Evolutionary conservation across 192 early-diverging fungal genomes (phyloP).

Genomic region (Coemansia sp.): DNA sequence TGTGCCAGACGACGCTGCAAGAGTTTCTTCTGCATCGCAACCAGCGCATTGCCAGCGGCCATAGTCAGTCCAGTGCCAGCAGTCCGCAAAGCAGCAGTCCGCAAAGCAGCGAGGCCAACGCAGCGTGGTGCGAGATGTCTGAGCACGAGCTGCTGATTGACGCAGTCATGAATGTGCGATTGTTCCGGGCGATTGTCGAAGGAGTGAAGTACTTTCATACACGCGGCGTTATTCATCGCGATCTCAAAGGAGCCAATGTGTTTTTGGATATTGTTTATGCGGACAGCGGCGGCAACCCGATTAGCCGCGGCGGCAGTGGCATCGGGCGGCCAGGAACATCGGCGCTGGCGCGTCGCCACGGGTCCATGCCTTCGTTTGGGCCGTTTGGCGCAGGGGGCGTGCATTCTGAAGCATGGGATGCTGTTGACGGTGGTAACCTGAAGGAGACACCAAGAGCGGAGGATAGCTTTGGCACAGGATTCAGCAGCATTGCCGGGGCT

Average conservation of each 20-base stretch:
- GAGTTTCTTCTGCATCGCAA: constrained; percentile 67
- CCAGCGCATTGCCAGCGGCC: constrained; percentile 54
- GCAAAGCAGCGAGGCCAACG: neutral
- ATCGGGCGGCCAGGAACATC: constrained; percentile 20
- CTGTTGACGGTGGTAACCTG: constrained; percentile 38
- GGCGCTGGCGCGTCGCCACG: constrained; percentile 12
- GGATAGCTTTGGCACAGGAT: neutral
- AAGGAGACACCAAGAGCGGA: constrained; percentile 31
- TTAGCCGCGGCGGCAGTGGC: constrained; percentile 32
- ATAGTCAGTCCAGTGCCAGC: constrained; percentile 4
- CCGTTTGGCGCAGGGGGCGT: constrained; percentile 9
- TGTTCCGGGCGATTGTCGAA: constrained; percentile 75
- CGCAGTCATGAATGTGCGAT: constrained; percentile 55
- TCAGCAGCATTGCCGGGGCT: neutral
- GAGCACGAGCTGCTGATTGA: constrained; percentile 56
- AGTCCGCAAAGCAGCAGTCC: neutral
- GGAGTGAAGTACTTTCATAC: constrained; percentile 64
- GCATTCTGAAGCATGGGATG: constrained; percentile 40
- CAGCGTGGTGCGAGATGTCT: neutral
- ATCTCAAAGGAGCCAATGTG: constrained; percentile 86
- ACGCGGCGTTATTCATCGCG: constrained; percentile 71
- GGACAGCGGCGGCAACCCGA: constrained; percentile 37
- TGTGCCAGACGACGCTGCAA: constrained; percentile 74
- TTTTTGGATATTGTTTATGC: constrained; percentile 62
- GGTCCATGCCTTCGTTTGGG: neutral